Conservation (phyloP, 2,329 filamentous ascomycete species). For the Thelonectria olida region DNA sequence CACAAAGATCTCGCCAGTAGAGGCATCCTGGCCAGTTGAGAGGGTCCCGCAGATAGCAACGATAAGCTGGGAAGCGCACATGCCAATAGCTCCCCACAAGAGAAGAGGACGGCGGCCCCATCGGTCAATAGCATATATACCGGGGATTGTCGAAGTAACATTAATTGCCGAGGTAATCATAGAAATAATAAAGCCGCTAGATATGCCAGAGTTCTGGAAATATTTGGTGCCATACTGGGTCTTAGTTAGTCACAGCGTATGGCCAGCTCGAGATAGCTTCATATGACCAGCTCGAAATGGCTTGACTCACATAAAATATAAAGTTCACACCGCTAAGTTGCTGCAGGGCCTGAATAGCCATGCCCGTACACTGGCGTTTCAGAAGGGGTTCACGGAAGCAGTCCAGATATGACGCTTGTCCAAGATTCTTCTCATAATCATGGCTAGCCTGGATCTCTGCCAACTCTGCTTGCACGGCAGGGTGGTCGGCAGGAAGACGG, state of each 20-base stretch:
- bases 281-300: too few species aligned
- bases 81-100: constrained; percentile 67
- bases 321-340: too few species aligned
- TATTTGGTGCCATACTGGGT: constrained; percentile 47
- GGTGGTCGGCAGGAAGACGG: constrained; percentile 67
- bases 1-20: constrained; percentile 56
- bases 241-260: not conserved
- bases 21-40: constrained; percentile 59
- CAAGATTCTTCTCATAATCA: constrained; percentile 67
- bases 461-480: constrained; percentile 67
- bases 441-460: constrained; percentile 70
- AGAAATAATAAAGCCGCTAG: constrained; percentile 42
- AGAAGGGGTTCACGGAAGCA: constrained; percentile 59
- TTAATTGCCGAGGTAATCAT: constrained; percentile 48
- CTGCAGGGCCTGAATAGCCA: constrained; percentile 57
- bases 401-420: constrained; percentile 56
- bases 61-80: constrained; percentile 67
- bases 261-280: too few species aligned
- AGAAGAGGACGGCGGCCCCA: constrained; percentile 65
- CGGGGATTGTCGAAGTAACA: constrained; percentile 44
- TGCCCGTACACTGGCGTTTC: constrained; percentile 71
- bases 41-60: constrained; percentile 66
- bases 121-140: constrained; percentile 44
- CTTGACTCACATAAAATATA: too few species aligned
- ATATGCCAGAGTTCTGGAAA: constrained; percentile 46